Evolutionary conservation across 139 green algal genomes (phyloP), one percentile per base, ranked within the genome.

Genomic region (Pleodorina starrii): DNA sequence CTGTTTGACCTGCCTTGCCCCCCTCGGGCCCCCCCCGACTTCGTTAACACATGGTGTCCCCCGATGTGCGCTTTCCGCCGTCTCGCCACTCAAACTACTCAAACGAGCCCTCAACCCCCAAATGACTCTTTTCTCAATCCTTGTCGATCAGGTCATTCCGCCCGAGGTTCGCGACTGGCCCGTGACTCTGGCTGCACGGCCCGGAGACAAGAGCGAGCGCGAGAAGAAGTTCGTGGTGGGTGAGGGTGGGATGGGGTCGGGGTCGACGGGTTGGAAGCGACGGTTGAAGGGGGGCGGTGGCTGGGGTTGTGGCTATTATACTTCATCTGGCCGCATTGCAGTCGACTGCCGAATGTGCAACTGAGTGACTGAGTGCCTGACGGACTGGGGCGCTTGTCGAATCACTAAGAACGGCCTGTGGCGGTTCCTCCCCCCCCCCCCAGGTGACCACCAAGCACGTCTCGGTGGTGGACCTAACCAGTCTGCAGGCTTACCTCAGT

Each of bases 361-460:
- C 11, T 71, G 6, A 36, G 3, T 29, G 71, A n/a, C n/a, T n/a
- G n/a, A n/a, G n/a, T n/a, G n/a, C n/a, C n/a, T n/a, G n/a, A n/a
- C n/a, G n/a, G n/a, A n/a, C n/a, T n/a, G n/a, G n/a, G n/a, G n/a
- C n/a, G n/a, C n/a, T n/a, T 79, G 36, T 60, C 17, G 51, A 17
- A 60, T 60, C 51, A 60, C 14, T 60, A 27, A 21, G 29, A 25
- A 12, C 54, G 54, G 54, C 9, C 25, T 66, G 54, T 21, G 29
- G 7, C 7, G 9, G 54, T 11, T 51, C 78, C 23, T 40, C 25
- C 57, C 12, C 27, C 14, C 0, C 57, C 10, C 54, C 23, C 50
- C 63, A 88, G 83, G 83, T 89, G 25, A 81, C 68, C 25, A 89
- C 84, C 69, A 89, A 89, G 69, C 44, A 25, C 35, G 84, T 36